Percentiles rank a stretch among this genome's conserved stretches.
Conservation (phyloP, 345 rosid species). For the Fremontodendron californicum region DNA sequence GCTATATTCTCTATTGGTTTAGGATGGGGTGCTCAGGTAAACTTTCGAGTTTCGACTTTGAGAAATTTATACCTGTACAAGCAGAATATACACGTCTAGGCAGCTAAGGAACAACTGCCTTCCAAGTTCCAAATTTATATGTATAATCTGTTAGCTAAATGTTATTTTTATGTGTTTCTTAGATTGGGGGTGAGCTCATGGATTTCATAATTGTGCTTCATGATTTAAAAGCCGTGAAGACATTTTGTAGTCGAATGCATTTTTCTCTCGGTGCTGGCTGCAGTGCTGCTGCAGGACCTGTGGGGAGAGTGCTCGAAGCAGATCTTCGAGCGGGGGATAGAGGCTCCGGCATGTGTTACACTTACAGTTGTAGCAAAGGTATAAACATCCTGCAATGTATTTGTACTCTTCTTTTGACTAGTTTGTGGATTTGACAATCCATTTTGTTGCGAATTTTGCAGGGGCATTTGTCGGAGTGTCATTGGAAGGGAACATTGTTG, state of each 20-base stretch:
- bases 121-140: neutral
- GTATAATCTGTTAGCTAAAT: neutral
- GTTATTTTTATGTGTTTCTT: constrained; percentile 7
- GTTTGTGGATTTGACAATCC: neutral
- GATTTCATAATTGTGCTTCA: constrained; percentile 86
- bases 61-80: neutral
- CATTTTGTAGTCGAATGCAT: constrained; percentile 96
- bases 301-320: constrained; percentile 97
- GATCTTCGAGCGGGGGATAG: constrained; percentile 82
- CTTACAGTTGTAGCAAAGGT: constrained; percentile 93
- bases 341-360: constrained; percentile 76
- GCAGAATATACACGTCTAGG: neutral
- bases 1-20: constrained; percentile 74
- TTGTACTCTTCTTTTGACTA: neutral
- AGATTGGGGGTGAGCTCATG: constrained; percentile 98
- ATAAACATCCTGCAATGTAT: neutral
- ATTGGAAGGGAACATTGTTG: constrained; percentile 84
- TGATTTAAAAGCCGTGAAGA: constrained; percentile 83
- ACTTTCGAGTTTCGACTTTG: neutral
- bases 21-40: constrained; percentile 99
- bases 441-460: constrained; percentile 23
- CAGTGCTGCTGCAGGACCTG: constrained; percentile 96
- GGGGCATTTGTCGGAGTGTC: constrained; percentile 97
- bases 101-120: neutral
- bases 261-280: constrained; percentile 95